These are phyloP conservation scores for Spinacia oleracea DNA, from an alignment of 179 eudicot genomes.

Conservation along the genomic window DNA sequence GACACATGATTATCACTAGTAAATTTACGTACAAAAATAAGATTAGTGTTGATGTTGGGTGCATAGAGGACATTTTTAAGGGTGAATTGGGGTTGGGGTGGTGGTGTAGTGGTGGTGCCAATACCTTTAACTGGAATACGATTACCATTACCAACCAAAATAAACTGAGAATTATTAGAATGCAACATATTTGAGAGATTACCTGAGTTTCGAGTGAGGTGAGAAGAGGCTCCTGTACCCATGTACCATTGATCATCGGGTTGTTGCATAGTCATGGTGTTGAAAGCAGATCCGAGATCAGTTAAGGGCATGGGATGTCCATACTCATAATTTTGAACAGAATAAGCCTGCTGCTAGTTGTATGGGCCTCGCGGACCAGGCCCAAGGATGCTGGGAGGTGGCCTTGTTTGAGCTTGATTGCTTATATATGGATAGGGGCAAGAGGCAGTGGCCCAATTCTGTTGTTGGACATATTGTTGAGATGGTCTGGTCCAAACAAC, in stretches of 20 bases:
- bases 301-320: not conserved
- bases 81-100: not conserved
- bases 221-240: not conserved
- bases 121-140: not conserved
- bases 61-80: not conserved
- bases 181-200: not conserved
- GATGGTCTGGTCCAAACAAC: too few species aligned
- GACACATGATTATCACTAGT: too few species aligned
- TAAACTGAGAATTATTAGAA: too few species aligned
- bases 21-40: not conserved
- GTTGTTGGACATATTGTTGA: too few species aligned
- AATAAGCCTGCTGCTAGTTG: not conserved
- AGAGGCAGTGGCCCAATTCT: too few species aligned
- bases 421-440: not conserved
- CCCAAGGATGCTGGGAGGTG: not conserved
- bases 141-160: not conserved
- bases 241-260: not conserved
- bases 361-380: not conserved
- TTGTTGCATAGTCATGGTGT: not conserved
- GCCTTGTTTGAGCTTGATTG: not conserved
- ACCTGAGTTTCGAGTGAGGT: not conserved
- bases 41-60: not conserved
- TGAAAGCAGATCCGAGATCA: not conserved
- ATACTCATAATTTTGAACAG: too few species aligned
- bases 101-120: not conserved